Percentiles rank a stretch among this genome's conserved stretches.
Evolutionary conservation across 2,329 filamentous ascomycete species (phyloP).

Genomic region (Stenocarpella maydis): DNA sequence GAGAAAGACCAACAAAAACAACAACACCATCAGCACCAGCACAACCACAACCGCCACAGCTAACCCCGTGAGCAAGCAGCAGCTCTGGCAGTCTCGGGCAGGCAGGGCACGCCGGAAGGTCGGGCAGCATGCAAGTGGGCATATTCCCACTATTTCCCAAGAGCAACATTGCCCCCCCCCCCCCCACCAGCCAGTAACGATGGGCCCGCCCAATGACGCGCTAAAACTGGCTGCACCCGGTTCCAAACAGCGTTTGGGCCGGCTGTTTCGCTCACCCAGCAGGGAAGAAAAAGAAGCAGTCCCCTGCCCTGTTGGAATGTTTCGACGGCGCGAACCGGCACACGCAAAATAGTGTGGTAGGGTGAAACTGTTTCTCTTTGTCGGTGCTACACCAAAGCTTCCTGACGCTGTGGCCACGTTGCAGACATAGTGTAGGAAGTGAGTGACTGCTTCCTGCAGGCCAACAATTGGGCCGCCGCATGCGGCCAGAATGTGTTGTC

Average conservation of each 20-base stretch:
- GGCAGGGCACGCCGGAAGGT: constrained; percentile 9
- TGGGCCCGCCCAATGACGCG: constrained; percentile 16
- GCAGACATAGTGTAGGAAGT: not conserved
- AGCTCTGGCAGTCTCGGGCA: not conserved
- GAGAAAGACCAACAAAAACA: constrained; percentile 10
- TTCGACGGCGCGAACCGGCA: constrained; percentile 3
- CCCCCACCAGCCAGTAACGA: not conserved
- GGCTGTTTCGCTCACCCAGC: constrained; percentile 10
- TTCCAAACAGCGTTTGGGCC: constrained; percentile 5
- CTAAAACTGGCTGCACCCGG: constrained; percentile 21
- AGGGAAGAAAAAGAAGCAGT: constrained; percentile 6
- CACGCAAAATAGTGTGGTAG: constrained; percentile 6
- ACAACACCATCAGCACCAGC: not conserved
- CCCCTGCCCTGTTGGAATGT: not conserved
- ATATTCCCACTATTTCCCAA: constrained; percentile 24
- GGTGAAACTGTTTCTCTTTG: constrained; percentile 27
- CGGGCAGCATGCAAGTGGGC: constrained; percentile 19
- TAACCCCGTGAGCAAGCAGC: not conserved
- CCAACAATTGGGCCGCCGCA: not conserved
- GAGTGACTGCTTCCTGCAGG: not conserved
- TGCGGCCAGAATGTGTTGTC: constrained; percentile 5
- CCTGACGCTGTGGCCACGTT: constrained; percentile 3
- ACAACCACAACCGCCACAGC: not conserved
- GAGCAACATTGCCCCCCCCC: too few relatives aligned
- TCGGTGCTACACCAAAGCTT: not conserved